Evolutionary conservation across 2,329 filamentous ascomycete species (phyloP), one percentile per base, ranked within the genome.

Genomic region (Verruconis gallopava): DNA sequence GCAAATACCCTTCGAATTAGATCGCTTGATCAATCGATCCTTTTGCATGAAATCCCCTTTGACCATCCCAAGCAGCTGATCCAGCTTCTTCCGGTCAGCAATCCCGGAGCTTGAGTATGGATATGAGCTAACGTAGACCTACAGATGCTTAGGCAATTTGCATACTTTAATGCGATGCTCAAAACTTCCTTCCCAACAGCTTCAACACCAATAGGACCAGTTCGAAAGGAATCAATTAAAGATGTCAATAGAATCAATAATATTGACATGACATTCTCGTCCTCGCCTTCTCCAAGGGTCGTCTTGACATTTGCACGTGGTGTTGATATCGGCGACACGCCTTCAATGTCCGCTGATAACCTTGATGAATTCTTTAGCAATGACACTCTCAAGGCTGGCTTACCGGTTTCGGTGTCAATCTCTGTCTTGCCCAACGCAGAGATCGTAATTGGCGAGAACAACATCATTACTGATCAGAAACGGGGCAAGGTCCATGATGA

Each of bases 51-150:
- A 43, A 66, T 91, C 21, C 77, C 82, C 0, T 89, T 93, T 53
- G 75, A 76, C 2, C 85, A 93, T 52, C 85, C 85, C 0, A 73
- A 77, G 38, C 83, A 93, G 54, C 63, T 93, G 3, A 64, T 88
- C 4, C 70, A 74, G 41, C 75, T 88, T 54, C 67, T 93, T n/a
- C 82, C 84, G 0, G 66, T 50, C 22, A 37, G 21, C 20, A 14
- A 3, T n/a, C 49, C 25, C 6, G 25, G 6, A n/a, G 9, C 9
- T n/a, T 9, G n/a, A 9, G n/a, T 30, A n/a, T 30, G 25, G 25
- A 30, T 30, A n/a, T 30, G 9, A 9, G 21, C 13, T 36, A 21
- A 33, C 21, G 5, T 6, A 36, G 6, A 9, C 12, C 4, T 17
- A 11, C 37, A 49, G 46, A 34, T 71, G 3, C 64, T 91, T 13